Conservation (phyloP, 768 basidiomycete genomes). For the Auriscalpium vulgare region DNA sequence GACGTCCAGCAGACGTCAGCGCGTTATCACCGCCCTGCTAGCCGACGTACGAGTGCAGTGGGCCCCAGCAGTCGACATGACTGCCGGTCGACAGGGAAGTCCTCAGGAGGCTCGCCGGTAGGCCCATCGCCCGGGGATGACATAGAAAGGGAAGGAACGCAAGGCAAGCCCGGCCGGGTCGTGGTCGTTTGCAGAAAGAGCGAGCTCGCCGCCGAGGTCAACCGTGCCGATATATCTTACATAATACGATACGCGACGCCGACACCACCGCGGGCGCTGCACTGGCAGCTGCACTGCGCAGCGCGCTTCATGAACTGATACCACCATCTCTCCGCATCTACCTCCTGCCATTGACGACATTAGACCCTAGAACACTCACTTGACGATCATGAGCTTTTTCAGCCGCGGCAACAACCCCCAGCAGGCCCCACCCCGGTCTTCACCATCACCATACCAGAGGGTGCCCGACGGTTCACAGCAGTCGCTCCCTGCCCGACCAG, state of each 20-base stretch:
- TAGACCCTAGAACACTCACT: too few relatives aligned
- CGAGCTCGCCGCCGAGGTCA: too few relatives aligned
- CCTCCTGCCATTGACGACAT: too few relatives aligned
- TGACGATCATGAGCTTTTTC: slow-evolving; percentile 12
- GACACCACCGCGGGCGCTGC: background rate
- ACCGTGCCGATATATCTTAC: background rate
- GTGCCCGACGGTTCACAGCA: slow-evolving; percentile 10
- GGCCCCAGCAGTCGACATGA: slow-evolving; percentile 40
- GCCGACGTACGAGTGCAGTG: slow-evolving; percentile 34
- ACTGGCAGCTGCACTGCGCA: too few relatives aligned
- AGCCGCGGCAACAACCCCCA: slow-evolving; percentile 1
- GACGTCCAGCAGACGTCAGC: slow-evolving; percentile 1
- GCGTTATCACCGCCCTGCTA: background rate
- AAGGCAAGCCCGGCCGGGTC: background rate
- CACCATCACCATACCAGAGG: slow-evolving; percentile 13
- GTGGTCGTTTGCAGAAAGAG: background rate
- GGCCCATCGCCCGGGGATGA: background rate
- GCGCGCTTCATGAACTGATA: too few relatives aligned
- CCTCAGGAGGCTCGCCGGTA: slow-evolving; percentile 18
- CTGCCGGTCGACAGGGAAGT: slow-evolving; percentile 33
- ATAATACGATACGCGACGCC: background rate
- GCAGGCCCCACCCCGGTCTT: background rate
- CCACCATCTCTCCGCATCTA: too few relatives aligned
- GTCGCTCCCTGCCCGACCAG: slow-evolving; percentile 5
- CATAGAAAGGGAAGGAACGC: too few relatives aligned